Evolutionary conservation across 768 basidiomycete species (phyloP).

Genomic region (Cystofilobasidium macerans): DNA sequence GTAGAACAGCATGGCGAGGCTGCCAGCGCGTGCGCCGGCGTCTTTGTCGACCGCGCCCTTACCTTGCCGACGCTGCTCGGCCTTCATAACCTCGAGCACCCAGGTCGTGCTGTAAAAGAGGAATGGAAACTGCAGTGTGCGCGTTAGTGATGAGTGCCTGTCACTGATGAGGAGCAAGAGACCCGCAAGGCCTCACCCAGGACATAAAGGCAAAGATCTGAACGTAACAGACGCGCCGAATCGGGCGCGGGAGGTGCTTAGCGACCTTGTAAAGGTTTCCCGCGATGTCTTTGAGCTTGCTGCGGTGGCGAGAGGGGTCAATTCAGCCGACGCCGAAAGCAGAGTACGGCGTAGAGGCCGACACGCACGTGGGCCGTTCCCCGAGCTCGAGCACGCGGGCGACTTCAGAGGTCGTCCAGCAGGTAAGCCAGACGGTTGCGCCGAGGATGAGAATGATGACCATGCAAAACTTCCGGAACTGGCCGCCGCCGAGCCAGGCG

Average conservation of each 20-base stretch:
- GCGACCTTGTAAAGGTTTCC: constrained; percentile 66
- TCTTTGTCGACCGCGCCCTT: constrained; percentile 52
- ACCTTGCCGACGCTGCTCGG: constrained; percentile 41
- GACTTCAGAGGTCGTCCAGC: constrained; percentile 61
- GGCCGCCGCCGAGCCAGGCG: constrained; percentile 68
- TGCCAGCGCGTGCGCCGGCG: constrained; percentile 70
- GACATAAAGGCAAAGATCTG: constrained; percentile 96
- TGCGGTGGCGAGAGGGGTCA: background rate
- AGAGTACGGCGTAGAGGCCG: too few relatives aligned
- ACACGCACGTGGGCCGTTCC: constrained; percentile 13
- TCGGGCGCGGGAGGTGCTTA: constrained; percentile 63
- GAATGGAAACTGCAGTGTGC: constrained; percentile 68
- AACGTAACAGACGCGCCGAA: constrained; percentile 80
- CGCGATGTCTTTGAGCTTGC: constrained; percentile 49
- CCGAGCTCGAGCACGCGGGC: constrained; percentile 44
- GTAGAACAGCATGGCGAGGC: constrained; percentile 79
- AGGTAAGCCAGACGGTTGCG: constrained; percentile 75
- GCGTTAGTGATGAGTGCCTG: too few relatives aligned
- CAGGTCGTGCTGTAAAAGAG: constrained; percentile 90
- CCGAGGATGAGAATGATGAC: constrained; percentile 69
- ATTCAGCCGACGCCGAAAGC: background rate
- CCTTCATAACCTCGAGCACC: constrained; percentile 85
- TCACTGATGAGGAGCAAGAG: too few relatives aligned
- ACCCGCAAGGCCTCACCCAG: constrained; percentile 44
- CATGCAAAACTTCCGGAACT: constrained; percentile 93